Evolutionary conservation across 495 filamentous ascomycete species (phyloP).

Genomic region (Penicillium parvum): DNA sequence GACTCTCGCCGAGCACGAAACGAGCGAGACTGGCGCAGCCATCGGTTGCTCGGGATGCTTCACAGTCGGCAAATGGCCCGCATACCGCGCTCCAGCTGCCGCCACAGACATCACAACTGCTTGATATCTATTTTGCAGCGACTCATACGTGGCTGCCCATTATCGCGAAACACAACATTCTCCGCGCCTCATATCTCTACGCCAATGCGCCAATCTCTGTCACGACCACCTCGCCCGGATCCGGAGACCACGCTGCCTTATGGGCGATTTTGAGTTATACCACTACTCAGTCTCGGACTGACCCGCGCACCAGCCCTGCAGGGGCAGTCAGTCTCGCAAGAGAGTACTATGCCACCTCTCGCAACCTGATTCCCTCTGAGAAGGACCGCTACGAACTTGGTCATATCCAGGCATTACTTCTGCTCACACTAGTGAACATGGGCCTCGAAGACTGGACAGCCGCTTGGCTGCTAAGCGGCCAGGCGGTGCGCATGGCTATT

Average conservation of each 20-base stretch:
- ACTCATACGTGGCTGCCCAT: conserved; percentile 73
- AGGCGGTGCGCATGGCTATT: conserved; percentile 55
- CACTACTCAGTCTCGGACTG: conserved; percentile 37
- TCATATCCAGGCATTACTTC: conserved; percentile 61
- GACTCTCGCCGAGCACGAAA: conserved; percentile 26
- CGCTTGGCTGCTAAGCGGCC: conserved; percentile 60
- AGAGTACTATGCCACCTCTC: conserved; percentile 55
- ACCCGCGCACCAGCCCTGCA: conserved; percentile 21
- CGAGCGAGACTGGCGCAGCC: conserved; percentile 24
- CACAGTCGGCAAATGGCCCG: conserved; percentile 10
- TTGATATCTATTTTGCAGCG: conserved; percentile 69
- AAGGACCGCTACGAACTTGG: conserved; percentile 53
- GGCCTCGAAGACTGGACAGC: conserved; percentile 48
- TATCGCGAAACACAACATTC: conserved; percentile 62
- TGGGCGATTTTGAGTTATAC: conserved; percentile 60
- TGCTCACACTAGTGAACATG: conserved; percentile 58
- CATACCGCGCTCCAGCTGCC: conserved; percentile 45
- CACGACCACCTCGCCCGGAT: conserved; percentile 34
- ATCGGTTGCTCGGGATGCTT: conserved; percentile 10
- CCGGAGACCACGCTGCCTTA: conserved; percentile 58
- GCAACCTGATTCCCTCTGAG: conserved; percentile 55
- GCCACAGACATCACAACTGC: conserved; percentile 56
- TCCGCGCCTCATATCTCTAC: conserved; percentile 50
- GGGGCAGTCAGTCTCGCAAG: conserved; percentile 23
- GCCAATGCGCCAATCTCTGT: conserved; percentile 45